Evolutionary conservation across 306 rosid genomes (phyloP).

Genomic region (Fragaria vesca): DNA sequence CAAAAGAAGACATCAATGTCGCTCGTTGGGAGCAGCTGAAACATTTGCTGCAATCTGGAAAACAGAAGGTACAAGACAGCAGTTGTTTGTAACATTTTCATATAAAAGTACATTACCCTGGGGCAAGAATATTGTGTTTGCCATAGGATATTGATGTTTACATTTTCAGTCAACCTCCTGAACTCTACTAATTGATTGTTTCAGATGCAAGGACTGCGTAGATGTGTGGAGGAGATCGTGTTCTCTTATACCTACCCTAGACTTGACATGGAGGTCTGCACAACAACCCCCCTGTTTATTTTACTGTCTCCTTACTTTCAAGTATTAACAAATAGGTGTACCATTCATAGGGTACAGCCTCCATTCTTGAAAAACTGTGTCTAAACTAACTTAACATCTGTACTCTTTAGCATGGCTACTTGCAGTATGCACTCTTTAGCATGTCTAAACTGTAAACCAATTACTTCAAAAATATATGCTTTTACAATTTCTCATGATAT

Average conservation of each 20-base stretch:
- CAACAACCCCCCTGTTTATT: slow-evolving; percentile 1
- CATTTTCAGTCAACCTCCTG: background rate
- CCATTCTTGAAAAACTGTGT: background rate
- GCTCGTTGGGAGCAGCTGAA: slow-evolving; percentile 87
- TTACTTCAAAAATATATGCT: background rate
- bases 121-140: background rate
- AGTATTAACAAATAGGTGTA: background rate
- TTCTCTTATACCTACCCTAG: slow-evolving; percentile 85
- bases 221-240: slow-evolving; percentile 81
- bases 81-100: background rate
- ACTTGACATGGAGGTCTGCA: slow-evolving; percentile 87
- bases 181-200: slow-evolving; percentile 14
- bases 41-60: slow-evolving; percentile 68
- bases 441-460: background rate
- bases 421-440: background rate
- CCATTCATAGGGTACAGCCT: background rate
- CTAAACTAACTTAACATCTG: background rate
- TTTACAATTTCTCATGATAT: background rate
- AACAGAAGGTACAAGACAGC: slow-evolving; percentile 51
- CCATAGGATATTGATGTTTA: background rate
- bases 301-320: slow-evolving; percentile 10
- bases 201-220: slow-evolving; percentile 62
- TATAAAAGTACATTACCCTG: background rate
- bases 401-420: background rate
- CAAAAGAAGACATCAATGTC: slow-evolving; percentile 66